Conservation (phyloP, 176 grass and related monocot genomes). For the Miscanthus lutarioriparius region DNA sequence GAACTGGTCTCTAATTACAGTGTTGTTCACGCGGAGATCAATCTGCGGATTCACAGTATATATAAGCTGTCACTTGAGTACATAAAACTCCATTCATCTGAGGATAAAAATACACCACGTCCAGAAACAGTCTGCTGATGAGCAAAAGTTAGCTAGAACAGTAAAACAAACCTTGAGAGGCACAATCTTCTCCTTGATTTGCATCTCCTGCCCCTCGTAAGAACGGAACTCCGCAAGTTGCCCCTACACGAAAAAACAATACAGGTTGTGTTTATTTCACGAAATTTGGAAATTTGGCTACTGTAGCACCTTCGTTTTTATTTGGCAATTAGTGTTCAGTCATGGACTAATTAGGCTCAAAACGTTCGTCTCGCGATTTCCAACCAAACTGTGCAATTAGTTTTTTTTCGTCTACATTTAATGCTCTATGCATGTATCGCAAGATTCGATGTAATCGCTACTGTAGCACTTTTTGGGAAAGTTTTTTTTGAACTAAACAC, state of each 20-base stretch:
- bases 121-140: background rate
- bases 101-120: background rate
- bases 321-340: too few relatives aligned
- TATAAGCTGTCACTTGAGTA: constrained; percentile 7
- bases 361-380: too few relatives aligned
- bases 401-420: too few relatives aligned
- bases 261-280: too few relatives aligned
- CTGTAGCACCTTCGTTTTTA: too few relatives aligned
- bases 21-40: constrained; percentile 90
- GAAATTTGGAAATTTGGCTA: too few relatives aligned
- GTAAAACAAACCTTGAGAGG: constrained; percentile 76
- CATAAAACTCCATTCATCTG: background rate
- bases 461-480: too few relatives aligned
- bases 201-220: constrained; percentile 96
- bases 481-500: too few relatives aligned
- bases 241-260: constrained; percentile 30
- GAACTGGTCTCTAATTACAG: constrained; percentile 82
- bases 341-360: too few relatives aligned
- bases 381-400: too few relatives aligned
- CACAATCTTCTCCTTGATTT: constrained; percentile 88
- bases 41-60: constrained; percentile 52
- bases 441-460: too few relatives aligned
- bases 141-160: background rate
- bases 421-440: too few relatives aligned
- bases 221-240: constrained; percentile 91